phyloP scores from a whole-genome alignment of 768 basidiomycete species.

The Suillus spraguei region DNA sequence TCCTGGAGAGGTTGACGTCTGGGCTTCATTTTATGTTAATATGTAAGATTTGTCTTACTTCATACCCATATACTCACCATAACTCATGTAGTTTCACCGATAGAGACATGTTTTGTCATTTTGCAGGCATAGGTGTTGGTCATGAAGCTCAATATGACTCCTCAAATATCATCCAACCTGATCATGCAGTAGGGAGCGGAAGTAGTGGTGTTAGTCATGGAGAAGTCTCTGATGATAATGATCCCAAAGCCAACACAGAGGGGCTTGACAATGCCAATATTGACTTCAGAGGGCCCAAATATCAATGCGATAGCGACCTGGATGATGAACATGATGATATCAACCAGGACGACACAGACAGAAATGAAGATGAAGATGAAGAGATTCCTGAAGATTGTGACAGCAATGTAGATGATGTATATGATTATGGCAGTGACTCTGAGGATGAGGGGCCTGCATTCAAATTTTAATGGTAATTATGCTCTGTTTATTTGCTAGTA shows the following conservation, averaged over 20 bases:
- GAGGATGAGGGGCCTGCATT: not conserved
- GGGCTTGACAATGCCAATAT: too few relatives aligned
- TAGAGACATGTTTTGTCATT: slow-evolving; percentile 14
- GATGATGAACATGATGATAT: too few relatives aligned
- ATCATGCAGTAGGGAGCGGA: not conserved
- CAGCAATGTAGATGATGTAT: not conserved
- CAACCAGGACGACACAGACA: too few relatives aligned
- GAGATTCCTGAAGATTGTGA: not conserved
- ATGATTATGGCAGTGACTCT: not conserved
- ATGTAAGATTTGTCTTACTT: not conserved
- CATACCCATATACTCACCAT: not conserved
- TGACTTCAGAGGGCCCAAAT: too few relatives aligned
- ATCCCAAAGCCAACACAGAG: too few relatives aligned
- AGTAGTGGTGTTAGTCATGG: too few relatives aligned
- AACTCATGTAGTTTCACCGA: slow-evolving; percentile 8
- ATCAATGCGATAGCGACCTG: too few relatives aligned
- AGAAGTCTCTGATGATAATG: too few relatives aligned
- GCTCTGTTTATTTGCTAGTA: too few relatives aligned
- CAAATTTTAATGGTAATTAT: not conserved
- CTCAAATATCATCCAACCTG: not conserved
- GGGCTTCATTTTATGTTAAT: not conserved
- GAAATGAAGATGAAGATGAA: not conserved
- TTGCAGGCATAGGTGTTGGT: slow-evolving; percentile 11
- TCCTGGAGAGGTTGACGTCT: not conserved
- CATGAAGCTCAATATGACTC: slow-evolving; percentile 3